These are phyloP conservation scores for Medicago arabica DNA, from an alignment of 306 rosid genomes.

Conservation along the genomic window DNA sequence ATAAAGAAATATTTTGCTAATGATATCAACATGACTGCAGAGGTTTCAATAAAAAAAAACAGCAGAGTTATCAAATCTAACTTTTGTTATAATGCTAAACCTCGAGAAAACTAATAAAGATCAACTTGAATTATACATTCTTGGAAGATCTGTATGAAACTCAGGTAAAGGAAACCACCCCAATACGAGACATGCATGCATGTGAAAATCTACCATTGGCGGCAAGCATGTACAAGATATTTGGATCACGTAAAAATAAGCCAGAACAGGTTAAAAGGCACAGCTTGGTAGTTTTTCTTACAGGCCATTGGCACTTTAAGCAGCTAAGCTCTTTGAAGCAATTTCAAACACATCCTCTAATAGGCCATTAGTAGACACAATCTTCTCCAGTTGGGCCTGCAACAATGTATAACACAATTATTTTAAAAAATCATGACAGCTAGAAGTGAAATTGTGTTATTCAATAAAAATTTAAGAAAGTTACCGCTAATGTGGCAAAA, in stretches of 20 bases:
- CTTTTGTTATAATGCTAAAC: not conserved
- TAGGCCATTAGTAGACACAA: constrained; percentile 80
- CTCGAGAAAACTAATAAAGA: constrained; percentile 18
- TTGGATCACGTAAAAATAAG: constrained; percentile 1
- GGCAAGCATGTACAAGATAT: constrained; percentile 13
- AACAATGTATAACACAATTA: constrained; percentile 42
- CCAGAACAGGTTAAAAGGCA: not conserved
- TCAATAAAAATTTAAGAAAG: constrained; percentile 15
- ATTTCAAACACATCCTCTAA: constrained; percentile 95
- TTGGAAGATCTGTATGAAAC: not conserved
- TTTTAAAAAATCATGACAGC: not conserved
- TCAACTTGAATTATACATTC: not conserved
- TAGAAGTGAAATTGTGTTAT: not conserved
- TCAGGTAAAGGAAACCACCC: not conserved
- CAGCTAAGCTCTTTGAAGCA: constrained; percentile 92
- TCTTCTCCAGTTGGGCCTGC: constrained; percentile 96
- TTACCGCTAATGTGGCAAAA: not conserved
- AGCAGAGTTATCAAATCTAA: not conserved
- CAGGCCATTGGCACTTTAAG: constrained; percentile 40
- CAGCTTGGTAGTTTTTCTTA: constrained; percentile 12
- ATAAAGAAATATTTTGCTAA: not conserved
- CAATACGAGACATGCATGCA: not conserved
- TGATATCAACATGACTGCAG: not conserved
- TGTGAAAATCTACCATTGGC: not conserved
- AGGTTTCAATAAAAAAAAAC: too few relatives aligned